Evolutionary conservation across 371 early-diverging fungal genomes (phyloP), one percentile per base, ranked within the genome.

Genomic region (Zychaea mexicana): DNA sequence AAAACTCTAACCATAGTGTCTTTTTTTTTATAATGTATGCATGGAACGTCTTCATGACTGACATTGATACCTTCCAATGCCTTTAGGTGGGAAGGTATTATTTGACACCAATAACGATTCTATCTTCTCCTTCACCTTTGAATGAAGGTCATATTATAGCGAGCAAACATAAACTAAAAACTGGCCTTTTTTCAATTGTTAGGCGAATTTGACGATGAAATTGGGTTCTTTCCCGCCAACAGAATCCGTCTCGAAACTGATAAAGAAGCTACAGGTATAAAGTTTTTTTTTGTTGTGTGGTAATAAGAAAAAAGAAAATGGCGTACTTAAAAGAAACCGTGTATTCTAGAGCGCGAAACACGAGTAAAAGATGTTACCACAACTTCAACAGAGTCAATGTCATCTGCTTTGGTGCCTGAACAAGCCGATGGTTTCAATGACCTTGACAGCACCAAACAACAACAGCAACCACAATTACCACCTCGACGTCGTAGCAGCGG

Each of bases 31-130:
- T 36, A 36, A 7, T 36, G 38, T 9, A 28, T 38, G n/a, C n/a
- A n/a, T n/a, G n/a, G n/a, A n/a, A n/a, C n/a, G n/a, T n/a, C n/a
- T n/a, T n/a, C n/a, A n/a, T n/a, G n/a, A n/a, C n/a, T n/a, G n/a
- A n/a, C n/a, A n/a, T n/a, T n/a, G n/a, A n/a, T n/a, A n/a, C n/a
- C n/a, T n/a, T n/a, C n/a, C n/a, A n/a, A n/a, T n/a, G n/a, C n/a
- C n/a, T n/a, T n/a, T 68, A 81, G 81, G 81, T 81, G 81, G 81
- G 81, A 81, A 76, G 81, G 81, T 81, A 61, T n/a, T n/a, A n/a
- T n/a, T n/a, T n/a, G n/a, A n/a, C n/a, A n/a, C n/a, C n/a, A n/a
- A n/a, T n/a, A n/a, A n/a, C n/a, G n/a, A n/a, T n/a, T n/a, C n/a
- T n/a, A n/a, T n/a, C n/a, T n/a, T n/a, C n/a, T n/a, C n/a, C n/a